Evolutionary conservation across 2,329 filamentous ascomycete species (phyloP).

Genomic region (Botrytis paeoniae): DNA sequence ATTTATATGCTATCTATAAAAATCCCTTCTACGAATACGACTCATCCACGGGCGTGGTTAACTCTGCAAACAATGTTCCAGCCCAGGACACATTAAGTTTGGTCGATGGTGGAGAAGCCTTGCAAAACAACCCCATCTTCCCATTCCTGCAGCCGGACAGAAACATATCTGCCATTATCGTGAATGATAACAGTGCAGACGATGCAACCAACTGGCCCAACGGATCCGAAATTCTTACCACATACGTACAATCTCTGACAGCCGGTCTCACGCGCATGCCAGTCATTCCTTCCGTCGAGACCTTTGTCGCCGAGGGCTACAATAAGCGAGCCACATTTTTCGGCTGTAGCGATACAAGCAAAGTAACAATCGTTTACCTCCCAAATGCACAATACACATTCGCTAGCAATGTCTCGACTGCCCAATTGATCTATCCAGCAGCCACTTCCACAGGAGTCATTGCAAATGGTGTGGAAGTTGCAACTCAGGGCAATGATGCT

Average conservation of each 20-base stretch:
- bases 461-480: slow-evolving; percentile 42
- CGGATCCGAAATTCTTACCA: slow-evolving; percentile 42
- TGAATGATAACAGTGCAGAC: slow-evolving; percentile 46
- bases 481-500: slow-evolving; percentile 36
- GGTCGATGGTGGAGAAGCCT: slow-evolving; percentile 46
- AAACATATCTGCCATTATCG: slow-evolving; percentile 43
- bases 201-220: slow-evolving; percentile 42
- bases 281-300: slow-evolving; percentile 40
- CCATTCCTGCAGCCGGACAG: slow-evolving; percentile 45
- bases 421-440: slow-evolving; percentile 39
- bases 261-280: slow-evolving; percentile 43
- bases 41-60: slow-evolving; percentile 28
- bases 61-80: slow-evolving; percentile 36
- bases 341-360: slow-evolving; percentile 40
- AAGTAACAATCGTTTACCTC: slow-evolving; percentile 36
- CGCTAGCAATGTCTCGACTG: slow-evolving; percentile 35
- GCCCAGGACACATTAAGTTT: slow-evolving; percentile 40
- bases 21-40: slow-evolving; percentile 58
- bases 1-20: slow-evolving; percentile 48
- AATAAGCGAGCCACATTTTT: slow-evolving; percentile 41
- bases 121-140: slow-evolving; percentile 48
- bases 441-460: slow-evolving; percentile 41
- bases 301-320: slow-evolving; percentile 38
- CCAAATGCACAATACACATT: slow-evolving; percentile 44
- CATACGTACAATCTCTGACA: slow-evolving; percentile 28